Evolutionary conservation across 257 asterid genomes (phyloP), one percentile per base, ranked within the genome.

Genomic region (Salvia rosmarinus): DNA sequence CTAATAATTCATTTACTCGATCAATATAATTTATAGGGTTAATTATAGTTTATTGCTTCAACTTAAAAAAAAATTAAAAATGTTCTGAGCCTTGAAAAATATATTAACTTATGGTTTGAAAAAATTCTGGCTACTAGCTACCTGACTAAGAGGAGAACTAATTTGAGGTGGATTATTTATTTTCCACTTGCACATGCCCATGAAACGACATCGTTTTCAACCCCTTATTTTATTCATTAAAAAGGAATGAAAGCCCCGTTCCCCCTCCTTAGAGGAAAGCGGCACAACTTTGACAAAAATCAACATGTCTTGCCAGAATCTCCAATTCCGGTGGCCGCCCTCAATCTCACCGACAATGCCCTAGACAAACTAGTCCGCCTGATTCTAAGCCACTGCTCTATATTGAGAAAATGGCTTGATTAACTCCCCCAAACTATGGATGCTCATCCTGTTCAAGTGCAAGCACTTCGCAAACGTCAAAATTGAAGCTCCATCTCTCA

Each of bases 401-500:
- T 30, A 0, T 12, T 77, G 28, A 64, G 42, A 25, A 71, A 77
- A n/a, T 5, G 63, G 58, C 0, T 68, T 44, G 0, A 30, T 77
- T 1, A 30, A 21, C 5, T 70, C 81, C 20, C 73, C 77, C 9
- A 77, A 71, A 2, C 68, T 76, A 1, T 76, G 76, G 80, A 76
- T 76, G 76, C 51, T 70, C 1, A 77, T 76, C 7, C 44, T 76
- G 16, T 76, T 70, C 40, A 76, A 76, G 43, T 76, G 80, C 76
- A 76, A 76, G 5, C 63, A 70, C 12, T 34, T 79, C n/a, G 13
- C 35, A 4, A 37, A 4, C 2, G 61, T 64, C 43, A 79, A 40
- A 30, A 75, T 79, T 9, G 75, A 71, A 4, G 80, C 83, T 50
- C 80, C 83, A 4, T 35, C 17, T 1, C 80, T 79, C 16, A 62